Percentiles rank a stretch among this genome's conserved stretches.
These are phyloP conservation scores for Trametes meyenii DNA, from an alignment of 768 basidiomycete genomes.

Conservation along the genomic window DNA sequence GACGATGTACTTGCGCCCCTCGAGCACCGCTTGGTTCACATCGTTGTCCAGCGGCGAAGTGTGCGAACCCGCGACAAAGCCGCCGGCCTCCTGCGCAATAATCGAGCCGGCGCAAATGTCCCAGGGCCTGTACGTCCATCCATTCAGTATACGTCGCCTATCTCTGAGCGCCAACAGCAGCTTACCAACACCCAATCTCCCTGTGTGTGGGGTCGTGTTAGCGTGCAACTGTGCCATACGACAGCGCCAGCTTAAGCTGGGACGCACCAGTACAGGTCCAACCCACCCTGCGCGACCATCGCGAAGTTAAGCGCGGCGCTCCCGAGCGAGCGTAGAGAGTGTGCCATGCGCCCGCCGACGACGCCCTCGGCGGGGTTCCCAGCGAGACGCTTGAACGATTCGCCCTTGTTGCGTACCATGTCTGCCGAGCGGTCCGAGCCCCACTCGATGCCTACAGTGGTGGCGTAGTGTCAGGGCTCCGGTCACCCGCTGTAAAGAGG, in stretches of 20 bases:
- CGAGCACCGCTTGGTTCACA: conserved; percentile 69
- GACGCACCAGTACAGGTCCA: conserved; percentile 85
- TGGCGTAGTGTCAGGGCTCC: background rate
- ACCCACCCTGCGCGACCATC: conserved; percentile 84
- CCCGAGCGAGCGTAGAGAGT: conserved; percentile 81
- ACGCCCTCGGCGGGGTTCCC: conserved; percentile 67
- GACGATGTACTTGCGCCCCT: conserved; percentile 80
- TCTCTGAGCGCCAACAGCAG: background rate
- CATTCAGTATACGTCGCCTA: conserved; percentile 3
- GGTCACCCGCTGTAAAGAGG: background rate
- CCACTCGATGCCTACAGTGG: conserved; percentile 77
- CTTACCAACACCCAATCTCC: conserved; percentile 80
- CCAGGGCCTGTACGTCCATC: conserved; percentile 59
- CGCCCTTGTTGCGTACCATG: conserved; percentile 58
- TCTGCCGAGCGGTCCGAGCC: conserved; percentile 71
- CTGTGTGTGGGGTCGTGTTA: conserved; percentile 36
- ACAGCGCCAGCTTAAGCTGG: background rate
- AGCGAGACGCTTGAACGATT: conserved; percentile 74
- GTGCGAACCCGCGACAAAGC: conserved; percentile 74
- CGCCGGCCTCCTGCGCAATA: conserved; percentile 89
- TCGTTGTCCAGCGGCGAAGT: conserved; percentile 44
- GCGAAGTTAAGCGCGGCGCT: conserved; percentile 84
- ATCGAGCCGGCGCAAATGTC: conserved; percentile 90
- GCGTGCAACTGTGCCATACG: background rate
- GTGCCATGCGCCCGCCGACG: conserved; percentile 78